Conservation (phyloP, 208 protist species). For the Balamuthia mandrillaris region DNA sequence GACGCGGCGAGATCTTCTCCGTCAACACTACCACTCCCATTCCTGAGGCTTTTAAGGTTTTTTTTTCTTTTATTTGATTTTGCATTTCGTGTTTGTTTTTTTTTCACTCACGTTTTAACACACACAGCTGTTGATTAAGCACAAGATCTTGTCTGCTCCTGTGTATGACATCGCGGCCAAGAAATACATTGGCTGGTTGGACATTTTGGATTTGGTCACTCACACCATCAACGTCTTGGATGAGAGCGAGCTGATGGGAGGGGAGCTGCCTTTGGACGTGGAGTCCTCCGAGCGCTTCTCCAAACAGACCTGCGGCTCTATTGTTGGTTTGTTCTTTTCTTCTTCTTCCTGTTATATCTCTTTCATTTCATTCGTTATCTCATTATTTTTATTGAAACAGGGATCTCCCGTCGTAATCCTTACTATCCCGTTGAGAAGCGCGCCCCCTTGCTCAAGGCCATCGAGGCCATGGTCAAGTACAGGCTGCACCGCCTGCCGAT, state of each 20-base stretch:
- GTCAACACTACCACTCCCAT: not conserved
- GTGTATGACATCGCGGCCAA: not conserved
- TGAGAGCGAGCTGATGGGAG: constrained; percentile 21
- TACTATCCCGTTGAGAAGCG: constrained; percentile 39
- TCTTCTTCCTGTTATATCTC: not conserved
- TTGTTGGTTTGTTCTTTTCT: constrained; percentile 39
- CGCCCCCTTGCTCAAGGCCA: constrained; percentile 38
- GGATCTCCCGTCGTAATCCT: constrained; percentile 36
- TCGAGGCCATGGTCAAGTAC: constrained; percentile 50
- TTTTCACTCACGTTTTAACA: not conserved
- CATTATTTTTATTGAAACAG: not conserved
- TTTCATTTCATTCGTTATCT: not conserved
- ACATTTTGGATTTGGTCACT: constrained; percentile 47
- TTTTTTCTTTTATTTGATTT: not conserved
- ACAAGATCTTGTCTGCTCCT: constrained; percentile 46
- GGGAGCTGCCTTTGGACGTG: constrained; percentile 17
- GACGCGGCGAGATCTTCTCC: not conserved
- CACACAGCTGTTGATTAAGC: constrained; percentile 39
- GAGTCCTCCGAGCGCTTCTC: constrained; percentile 37
- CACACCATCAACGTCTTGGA: constrained; percentile 30
- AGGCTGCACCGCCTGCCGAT: constrained; percentile 44
- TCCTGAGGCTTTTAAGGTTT: constrained; percentile 1
- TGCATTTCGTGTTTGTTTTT: not conserved
- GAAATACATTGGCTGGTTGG: constrained; percentile 43
- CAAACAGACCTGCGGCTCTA: constrained; percentile 15